These are phyloP conservation scores for Jaminaea rosea DNA, from an alignment of 1,284 basidiomycete genomes.

Conservation along the genomic window DNA sequence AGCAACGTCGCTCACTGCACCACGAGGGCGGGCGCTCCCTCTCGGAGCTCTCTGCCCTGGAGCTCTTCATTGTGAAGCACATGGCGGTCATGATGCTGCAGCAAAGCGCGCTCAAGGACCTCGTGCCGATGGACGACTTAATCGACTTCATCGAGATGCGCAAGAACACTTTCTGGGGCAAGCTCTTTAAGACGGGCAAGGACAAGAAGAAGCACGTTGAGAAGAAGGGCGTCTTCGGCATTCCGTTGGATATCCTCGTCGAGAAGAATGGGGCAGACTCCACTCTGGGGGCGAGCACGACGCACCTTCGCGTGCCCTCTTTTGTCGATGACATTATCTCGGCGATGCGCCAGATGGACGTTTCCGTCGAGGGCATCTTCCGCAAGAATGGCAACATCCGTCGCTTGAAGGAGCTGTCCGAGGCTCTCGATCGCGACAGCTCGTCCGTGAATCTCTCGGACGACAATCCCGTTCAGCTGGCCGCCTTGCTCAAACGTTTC, in stretches of 20 bases:
- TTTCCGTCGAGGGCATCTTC: conserved; percentile 98
- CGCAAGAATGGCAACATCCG: conserved; percentile 96
- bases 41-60: conserved; percentile 72
- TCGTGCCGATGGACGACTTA: conserved; percentile 72
- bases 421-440: conserved; percentile 86
- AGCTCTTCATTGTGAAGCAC: conserved; percentile 84
- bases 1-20: conserved; percentile 64
- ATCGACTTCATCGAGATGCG: conserved; percentile 84
- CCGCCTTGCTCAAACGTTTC: conserved; percentile 93
- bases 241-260: conserved; percentile 87
- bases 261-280: conserved; percentile 92
- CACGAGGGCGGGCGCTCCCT: conserved; percentile 67
- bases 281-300: conserved; percentile 74
- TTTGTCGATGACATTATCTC: conserved; percentile 97
- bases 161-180: conserved; percentile 94
- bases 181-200: conserved; percentile 76
- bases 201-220: conserved; percentile 58
- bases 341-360: conserved; percentile 98
- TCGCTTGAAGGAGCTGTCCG: conserved; percentile 76
- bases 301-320: conserved; percentile 78
- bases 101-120: conserved; percentile 64
- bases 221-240: conserved; percentile 57
- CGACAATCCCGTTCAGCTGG: conserved; percentile 94
- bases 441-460: conserved; percentile 72
- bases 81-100: conserved; percentile 72